Conservation (phyloP, 2,329 filamentous ascomycete species). For the Fusarium subtropicale region DNA sequence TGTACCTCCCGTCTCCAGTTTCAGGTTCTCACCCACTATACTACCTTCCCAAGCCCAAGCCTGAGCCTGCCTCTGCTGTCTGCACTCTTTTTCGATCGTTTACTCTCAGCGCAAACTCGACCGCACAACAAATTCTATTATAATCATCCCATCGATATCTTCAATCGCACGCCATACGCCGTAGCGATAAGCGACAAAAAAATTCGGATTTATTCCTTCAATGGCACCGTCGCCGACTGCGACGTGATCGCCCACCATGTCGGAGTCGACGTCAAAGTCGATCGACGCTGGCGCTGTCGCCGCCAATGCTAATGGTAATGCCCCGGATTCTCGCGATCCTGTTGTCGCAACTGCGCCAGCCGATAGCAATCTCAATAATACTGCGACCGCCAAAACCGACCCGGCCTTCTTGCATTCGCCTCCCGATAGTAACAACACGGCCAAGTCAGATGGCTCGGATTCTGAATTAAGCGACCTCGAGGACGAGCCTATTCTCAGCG, state of each 20-base stretch:
- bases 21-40: conserved; percentile 38
- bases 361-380: conserved; percentile 50
- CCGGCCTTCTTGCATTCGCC: conserved; percentile 69
- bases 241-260: conserved; percentile 60
- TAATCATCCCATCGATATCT: conserved; percentile 9
- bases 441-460: conserved; percentile 70
- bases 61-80: conserved; percentile 22
- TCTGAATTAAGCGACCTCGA: conserved; percentile 76
- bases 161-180: conserved; percentile 19
- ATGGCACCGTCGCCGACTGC: conserved; percentile 54
- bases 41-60: conserved; percentile 23
- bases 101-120: conserved; percentile 19
- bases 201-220: conserved; percentile 41
- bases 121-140: neutral
- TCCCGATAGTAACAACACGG: conserved; percentile 71
- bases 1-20: conserved; percentile 13
- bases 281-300: conserved; percentile 66
- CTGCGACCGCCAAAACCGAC: conserved; percentile 49
- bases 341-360: conserved; percentile 43
- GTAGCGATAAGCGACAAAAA: conserved; percentile 30
- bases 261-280: conserved; percentile 52
- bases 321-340: conserved; percentile 50
- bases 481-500: conserved; percentile 60
- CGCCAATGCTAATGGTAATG: conserved; percentile 50
- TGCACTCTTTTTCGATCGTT: conserved; percentile 33